A percentile compares a stretch with the other conserved stretches of the same genome.
Conservation (phyloP, 139 green algal genomes). For the Coelastrella sp. region DNA sequence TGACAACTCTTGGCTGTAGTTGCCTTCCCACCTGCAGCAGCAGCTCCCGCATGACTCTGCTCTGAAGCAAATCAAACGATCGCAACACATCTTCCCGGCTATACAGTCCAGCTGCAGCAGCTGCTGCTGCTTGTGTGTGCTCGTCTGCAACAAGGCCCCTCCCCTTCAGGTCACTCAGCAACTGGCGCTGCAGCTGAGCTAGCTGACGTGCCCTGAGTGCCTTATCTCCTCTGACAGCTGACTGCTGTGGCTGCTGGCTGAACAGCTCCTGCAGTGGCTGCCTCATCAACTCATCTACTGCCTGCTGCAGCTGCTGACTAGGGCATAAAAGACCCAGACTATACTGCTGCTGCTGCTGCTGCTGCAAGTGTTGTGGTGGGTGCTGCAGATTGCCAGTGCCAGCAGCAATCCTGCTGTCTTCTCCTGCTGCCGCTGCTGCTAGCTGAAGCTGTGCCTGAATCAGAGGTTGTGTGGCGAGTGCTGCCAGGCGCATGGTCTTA, state of each 20-base stretch:
- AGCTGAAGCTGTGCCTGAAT: slow-evolving; percentile 3
- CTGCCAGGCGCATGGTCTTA: not conserved
- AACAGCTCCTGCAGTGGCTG: not conserved
- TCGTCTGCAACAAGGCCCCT: slow-evolving; percentile 38
- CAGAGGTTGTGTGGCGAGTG: not conserved
- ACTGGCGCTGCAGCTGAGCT: not conserved
- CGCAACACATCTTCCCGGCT: slow-evolving; percentile 18
- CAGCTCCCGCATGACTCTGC: slow-evolving; percentile 18
- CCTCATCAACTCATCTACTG: slow-evolving; percentile 8
- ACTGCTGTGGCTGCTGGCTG: slow-evolving; percentile 33
- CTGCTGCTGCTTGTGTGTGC: slow-evolving; percentile 6
- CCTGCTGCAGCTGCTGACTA: slow-evolving; percentile 12
- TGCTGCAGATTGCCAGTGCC: not conserved
- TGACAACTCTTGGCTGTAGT: not conserved
- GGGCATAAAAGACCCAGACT: slow-evolving; percentile 22
- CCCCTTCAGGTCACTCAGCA: not conserved
- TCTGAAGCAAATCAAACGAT: slow-evolving; percentile 41
- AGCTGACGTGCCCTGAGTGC: not conserved
- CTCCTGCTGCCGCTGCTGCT: not conserved
- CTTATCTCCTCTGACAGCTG: slow-evolving; percentile 26
- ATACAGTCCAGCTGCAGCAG: slow-evolving; percentile 22
- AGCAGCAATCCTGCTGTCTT: no score
- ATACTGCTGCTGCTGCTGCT: slow-evolving; percentile 23
- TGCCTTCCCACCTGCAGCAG: not conserved
- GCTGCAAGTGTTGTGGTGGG: not conserved